Evolutionary conservation across 495 filamentous ascomycete species (phyloP).

Genomic region (Cercophora sp.): DNA sequence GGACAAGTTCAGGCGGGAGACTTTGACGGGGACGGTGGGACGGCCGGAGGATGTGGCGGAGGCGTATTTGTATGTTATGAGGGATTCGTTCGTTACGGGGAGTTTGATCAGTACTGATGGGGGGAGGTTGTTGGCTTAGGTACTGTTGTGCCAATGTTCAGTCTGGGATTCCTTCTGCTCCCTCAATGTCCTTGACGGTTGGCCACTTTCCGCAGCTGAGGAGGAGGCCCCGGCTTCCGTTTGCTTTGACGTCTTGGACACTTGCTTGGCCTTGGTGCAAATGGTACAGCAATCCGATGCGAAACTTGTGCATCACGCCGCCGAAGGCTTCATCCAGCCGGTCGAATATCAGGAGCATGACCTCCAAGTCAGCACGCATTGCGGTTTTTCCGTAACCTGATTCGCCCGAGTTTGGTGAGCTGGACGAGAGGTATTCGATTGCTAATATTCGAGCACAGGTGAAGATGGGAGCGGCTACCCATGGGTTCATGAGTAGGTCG

Average conservation of each 20-base stretch:
- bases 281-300: conserved; percentile 6
- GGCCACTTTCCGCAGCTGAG: conserved; percentile 3
- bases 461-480: conserved; percentile 1
- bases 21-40: conserved; percentile 44
- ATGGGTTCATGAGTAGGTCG: conserved; percentile 7
- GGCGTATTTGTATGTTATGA: conserved; percentile 61
- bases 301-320: conserved; percentile 5
- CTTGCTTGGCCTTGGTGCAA: not conserved
- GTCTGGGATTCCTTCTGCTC: not conserved
- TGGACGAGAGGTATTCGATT: not conserved
- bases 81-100: conserved; percentile 33
- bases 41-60: conserved; percentile 56
- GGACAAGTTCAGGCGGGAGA: conserved; percentile 22
- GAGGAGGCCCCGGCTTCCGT: conserved; percentile 1
- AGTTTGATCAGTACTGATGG: conserved; percentile 13
- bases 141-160: too few relatives aligned
- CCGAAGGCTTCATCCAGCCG: not conserved
- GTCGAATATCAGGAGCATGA: not conserved
- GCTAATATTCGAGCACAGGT: conserved; percentile 1
- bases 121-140: conserved; percentile 5
- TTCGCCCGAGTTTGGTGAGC: not conserved
- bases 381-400: not conserved
- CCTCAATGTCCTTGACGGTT: not conserved
- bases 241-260: not conserved
- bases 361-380: conserved; percentile 1